Percentiles rank a stretch among this genome's conserved stretches.
phyloP scores from a whole-genome alignment of 1,284 basidiomycete species.

The Ganoderma lingzhi region DNA sequence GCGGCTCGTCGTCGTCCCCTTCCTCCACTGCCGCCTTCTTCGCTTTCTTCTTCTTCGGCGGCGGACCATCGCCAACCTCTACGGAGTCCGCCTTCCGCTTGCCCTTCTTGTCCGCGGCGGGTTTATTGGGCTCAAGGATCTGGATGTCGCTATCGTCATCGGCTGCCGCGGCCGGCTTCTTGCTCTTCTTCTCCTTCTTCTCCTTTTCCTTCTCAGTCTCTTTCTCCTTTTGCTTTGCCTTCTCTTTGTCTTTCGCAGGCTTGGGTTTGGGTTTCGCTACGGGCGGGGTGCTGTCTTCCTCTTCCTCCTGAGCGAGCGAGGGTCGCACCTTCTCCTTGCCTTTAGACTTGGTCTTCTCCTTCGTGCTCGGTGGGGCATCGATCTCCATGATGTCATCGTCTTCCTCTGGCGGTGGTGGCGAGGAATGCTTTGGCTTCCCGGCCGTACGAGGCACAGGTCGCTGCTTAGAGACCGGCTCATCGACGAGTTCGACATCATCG shows the following conservation, averaged over 20 bases:
- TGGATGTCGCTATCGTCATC: slow-evolving; percentile 29
- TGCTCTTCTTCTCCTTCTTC: slow-evolving; percentile 39
- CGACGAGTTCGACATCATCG: slow-evolving; percentile 19
- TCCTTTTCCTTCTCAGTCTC: slow-evolving; percentile 31
- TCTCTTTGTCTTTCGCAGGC: slow-evolving; percentile 20
- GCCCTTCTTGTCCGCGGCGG: slow-evolving; percentile 33
- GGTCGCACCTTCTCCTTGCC: slow-evolving; percentile 19
- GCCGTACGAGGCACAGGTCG: background rate
- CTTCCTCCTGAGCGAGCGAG: slow-evolving; percentile 21
- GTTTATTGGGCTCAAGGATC: slow-evolving; percentile 21
- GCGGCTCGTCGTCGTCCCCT: slow-evolving; percentile 10
- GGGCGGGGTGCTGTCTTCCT: slow-evolving; percentile 16
- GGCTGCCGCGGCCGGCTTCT: slow-evolving; percentile 25
- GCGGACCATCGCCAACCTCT: slow-evolving; percentile 20
- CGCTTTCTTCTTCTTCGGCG: slow-evolving; percentile 18
- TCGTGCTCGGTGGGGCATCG: slow-evolving; percentile 23
- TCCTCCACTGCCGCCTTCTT: slow-evolving; percentile 23
- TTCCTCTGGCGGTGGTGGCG: slow-evolving; percentile 5
- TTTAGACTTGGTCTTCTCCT: slow-evolving; percentile 28
- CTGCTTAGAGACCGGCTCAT: slow-evolving; percentile 21
- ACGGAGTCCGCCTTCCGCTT: slow-evolving; percentile 43
- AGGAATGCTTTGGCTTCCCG: slow-evolving; percentile 9
- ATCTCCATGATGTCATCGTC: slow-evolving; percentile 32
- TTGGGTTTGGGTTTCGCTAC: slow-evolving; percentile 26
- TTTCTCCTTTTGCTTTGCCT: slow-evolving; percentile 24